Evolutionary conservation across 106 monocot genomes (phyloP), one percentile per base, ranked within the genome.

Genomic region (Ottelia alismoides): DNA sequence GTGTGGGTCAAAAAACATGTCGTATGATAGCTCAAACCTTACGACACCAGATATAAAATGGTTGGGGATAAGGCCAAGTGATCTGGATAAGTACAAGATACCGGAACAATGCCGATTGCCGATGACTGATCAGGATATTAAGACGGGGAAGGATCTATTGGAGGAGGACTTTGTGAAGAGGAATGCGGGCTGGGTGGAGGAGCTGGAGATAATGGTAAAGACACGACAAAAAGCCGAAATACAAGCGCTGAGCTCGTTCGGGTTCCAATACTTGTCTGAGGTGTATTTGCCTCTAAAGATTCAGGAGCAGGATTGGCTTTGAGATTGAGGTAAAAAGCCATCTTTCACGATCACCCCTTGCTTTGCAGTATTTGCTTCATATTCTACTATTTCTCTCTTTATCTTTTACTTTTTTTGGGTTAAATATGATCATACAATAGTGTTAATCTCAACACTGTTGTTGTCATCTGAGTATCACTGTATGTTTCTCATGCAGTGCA

Each of bases 1-100:
- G 96, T 98, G 96, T 22, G 96, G 96, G 9, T 98, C 96, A 22
- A 98, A 98, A 72, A 98, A 98, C 65, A 98, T 98, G 96, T 89
- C 89, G 0, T 98, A 98, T 26, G 96, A 98, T 28, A 89, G 89
- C 54, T 83, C 82, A 30, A 98, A 98, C 29, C 61, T 98, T 11
- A 89, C 96, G 2, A 89, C 89, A 14, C 96, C 96, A 20, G 96
- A 98, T 28, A 98, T 98, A 25, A 98, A 98, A 62, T 98, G 96
- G 96, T 55, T 98, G 28, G 96, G 96, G 1, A 74, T 98, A 20
- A 66, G 96, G 30, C 96, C 96, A 2, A 89, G 74, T 30, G 96
- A 98, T 45, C 65, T 98, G 2, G 96, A 98, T 51, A 98, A 85
- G 69, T 98, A 98, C 44, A 68, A 69, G 65, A 74, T 98, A 1